phyloP scores from a whole-genome alignment of 129 eudicot genomes.

The Ambrosia artemisiifolia region DNA sequence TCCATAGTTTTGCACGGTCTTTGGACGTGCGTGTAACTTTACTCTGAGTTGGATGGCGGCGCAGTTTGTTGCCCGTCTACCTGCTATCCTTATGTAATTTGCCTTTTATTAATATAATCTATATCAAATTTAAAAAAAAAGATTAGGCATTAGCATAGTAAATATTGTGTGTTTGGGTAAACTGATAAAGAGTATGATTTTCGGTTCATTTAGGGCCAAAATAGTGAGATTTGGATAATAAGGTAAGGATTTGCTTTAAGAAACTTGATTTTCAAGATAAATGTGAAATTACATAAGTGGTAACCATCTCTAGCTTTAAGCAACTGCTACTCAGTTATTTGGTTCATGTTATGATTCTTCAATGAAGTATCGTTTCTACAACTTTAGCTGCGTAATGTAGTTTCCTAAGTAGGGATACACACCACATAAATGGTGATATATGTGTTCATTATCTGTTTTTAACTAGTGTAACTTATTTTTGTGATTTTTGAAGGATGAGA shows the following conservation, averaged over 20 bases:
- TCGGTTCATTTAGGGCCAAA: not conserved
- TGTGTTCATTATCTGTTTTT: not conserved
- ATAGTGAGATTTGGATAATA: not conserved
- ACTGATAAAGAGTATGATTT: not conserved
- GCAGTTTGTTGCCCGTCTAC: no score
- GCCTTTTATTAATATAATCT: no score
- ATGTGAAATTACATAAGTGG: no score
- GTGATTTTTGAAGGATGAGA: constrained; percentile 65
- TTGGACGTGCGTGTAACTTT: not conserved
- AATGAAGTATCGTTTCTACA: no score
- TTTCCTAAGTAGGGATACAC: no score
- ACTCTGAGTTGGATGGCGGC: not conserved
- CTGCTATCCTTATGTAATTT: no score
- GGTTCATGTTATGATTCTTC: no score
- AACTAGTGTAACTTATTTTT: constrained; percentile 3
- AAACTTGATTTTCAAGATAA: no score
- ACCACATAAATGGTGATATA: not conserved
- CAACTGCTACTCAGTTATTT: no score
- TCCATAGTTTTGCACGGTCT: not conserved
- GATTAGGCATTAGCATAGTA: not conserved
- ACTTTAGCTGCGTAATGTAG: not conserved
- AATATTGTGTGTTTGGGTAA: not conserved
- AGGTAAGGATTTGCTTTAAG: not conserved
- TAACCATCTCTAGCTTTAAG: no score
- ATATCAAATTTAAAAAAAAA: no score